Evolutionary conservation across 2,329 filamentous ascomycete genomes (phyloP), one percentile per base, ranked within the genome.

Genomic region (Tolypocladium paradoxum): DNA sequence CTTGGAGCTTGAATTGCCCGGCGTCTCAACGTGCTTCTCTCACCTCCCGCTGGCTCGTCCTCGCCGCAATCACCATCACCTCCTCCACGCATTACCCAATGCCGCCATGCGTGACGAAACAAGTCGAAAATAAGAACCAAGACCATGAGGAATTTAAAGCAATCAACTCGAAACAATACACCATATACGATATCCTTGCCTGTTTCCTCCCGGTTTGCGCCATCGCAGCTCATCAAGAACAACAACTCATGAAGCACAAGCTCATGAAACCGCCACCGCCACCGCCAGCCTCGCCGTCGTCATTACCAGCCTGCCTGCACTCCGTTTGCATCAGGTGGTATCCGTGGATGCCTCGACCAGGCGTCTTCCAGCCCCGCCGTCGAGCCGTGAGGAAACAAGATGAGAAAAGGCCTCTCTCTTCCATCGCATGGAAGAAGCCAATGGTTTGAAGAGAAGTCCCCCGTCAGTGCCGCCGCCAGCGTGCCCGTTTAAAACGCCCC

Each of bases 81-180:
- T 24, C 34, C n/a, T 20, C 22, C 8, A 33, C 18, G 43, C 34
- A 57, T 53, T 58, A 58, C 54, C 56, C 56, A 57, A 58, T 52
- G 40, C 47, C 20, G 9, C 31, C 47, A 51, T 47, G 43, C 43
- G 27, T 47, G 18, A 12, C 14, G 2, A 33, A 47, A 7, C 27
- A 29, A 18, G 43, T 47, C 20, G 47, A 54, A 52, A 51, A 46
- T 37, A 48, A 24, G 31, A 35, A 50, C 43, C 27, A 14, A 48
- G 46, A 52, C 38, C 51, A 43, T 40, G 24, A 18, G 29, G 52
- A 36, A 29, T 22, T 50, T 50, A 55, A 51, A 51, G 52, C 48
- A 51, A 49, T 35, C 53, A 55, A 53, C 14, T 20, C 24, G 38
- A 14, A 52, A 33, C 50, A 52, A 48, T 55, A 51, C 50, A 53